Percentiles rank a stretch among this genome's conserved stretches.
phyloP scores from a whole-genome alignment of 768 basidiomycete species.

The Exidia glandulosa region DNA sequence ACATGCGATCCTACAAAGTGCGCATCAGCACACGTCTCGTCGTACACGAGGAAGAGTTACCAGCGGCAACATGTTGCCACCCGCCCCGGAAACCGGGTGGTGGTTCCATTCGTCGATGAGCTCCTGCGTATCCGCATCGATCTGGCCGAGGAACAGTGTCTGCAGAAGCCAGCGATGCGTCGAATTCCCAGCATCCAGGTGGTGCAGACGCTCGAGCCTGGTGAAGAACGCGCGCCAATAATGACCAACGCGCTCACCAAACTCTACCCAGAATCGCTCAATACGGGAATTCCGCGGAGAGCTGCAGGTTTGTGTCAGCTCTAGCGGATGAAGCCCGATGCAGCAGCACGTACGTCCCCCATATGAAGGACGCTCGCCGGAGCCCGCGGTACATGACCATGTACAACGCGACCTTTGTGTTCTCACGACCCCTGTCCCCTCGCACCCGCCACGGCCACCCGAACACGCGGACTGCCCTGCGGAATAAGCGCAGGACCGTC shows the following conservation, averaged over 20 bases:
- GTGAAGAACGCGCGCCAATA: constrained; percentile 9
- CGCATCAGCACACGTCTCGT: background rate
- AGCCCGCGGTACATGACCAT: constrained; percentile 26
- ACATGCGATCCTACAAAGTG: constrained; percentile 4
- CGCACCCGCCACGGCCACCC: constrained; percentile 19
- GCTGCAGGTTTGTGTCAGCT: background rate
- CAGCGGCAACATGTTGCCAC: constrained; percentile 11
- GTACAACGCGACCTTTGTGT: constrained; percentile 19
- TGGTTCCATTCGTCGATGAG: constrained; percentile 12
- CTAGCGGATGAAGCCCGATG: background rate
- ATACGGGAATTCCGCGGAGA: constrained; percentile 11
- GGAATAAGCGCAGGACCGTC: constrained; percentile 17
- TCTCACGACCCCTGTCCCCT: constrained; percentile 28
- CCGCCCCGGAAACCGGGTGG: constrained; percentile 7
- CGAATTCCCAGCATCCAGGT: constrained; percentile 4
- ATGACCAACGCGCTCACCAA: constrained; percentile 9
- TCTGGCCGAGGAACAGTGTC: constrained; percentile 7
- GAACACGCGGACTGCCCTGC: constrained; percentile 5
- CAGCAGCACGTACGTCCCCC: constrained; percentile 14
- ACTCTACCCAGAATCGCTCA: constrained; percentile 10
- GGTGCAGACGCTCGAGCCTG: constrained; percentile 6
- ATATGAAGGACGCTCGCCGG: constrained; percentile 20
- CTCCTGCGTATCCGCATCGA: constrained; percentile 8
- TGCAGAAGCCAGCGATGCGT: constrained; percentile 11
- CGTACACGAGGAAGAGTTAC: constrained; percentile 2